Base-by-base conservation (phyloP, 2,329 filamentous ascomycete genomes). In the Calonectria crousiana region DNA sequence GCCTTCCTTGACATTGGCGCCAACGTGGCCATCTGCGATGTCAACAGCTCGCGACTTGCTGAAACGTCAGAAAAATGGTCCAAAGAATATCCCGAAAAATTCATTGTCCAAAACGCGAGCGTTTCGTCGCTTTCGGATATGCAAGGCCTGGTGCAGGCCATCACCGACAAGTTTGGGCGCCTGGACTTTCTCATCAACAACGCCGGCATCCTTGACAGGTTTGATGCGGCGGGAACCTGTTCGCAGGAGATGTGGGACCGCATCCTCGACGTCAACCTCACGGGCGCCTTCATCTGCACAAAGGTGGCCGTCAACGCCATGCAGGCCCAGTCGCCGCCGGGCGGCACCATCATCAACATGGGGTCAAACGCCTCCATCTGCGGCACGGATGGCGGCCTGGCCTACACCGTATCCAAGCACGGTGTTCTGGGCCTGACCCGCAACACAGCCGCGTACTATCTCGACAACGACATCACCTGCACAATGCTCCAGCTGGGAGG, bases 281-380 rank as follows among this genome's bases (percentile, higher is more conserved):
- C 56, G 18, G 56, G 56, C 13, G 34, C 56, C 23, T 62, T 41
- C 4, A 62, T 62, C 11, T 41, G 36, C 67, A 87, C 85, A 74
- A 89, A 90, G 80, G 80, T 85, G 3, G 89, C 88, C 10, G 85
- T 91, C 11, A 86, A 84, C 36, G 38, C 66, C 64, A 78, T 79
- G 76, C 62, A 73, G 58, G 41, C 30, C 14, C 74, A 74, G 66
- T 49, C 73, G 6, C 56, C 68, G 6, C 51, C 64, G 3, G 85
- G 86, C 58, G 89, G 88, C 9, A 82, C 84, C 16, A 90, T 91
- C 72, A 83, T 90, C 78, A 90, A 89, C 79, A 87, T 90, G 67
- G 85, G 85, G 34, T 89, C 87, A 13, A 83, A 86, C 30, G 87
- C 88, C 11, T 85, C 85, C 11, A 79, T 84, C 53, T 82, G 83